These are phyloP conservation scores for Phytophthora crassamura DNA, from an alignment of 352 stramenopile genomes.

Conservation along the genomic window DNA sequence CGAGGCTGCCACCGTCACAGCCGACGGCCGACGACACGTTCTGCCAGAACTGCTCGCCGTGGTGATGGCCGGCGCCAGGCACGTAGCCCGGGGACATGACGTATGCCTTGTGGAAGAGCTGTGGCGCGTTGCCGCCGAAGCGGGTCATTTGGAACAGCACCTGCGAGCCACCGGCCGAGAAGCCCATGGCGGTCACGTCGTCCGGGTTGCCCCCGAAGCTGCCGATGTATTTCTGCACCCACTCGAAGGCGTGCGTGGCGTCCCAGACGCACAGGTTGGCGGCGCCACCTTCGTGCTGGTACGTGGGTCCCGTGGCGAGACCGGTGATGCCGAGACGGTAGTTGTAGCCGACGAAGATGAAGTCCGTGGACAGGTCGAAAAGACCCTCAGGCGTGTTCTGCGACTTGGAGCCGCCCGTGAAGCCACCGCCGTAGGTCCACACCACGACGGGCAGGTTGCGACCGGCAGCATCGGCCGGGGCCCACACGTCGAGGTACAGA, in stretches of 20 bases:
- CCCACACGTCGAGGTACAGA: conserved; percentile 46
- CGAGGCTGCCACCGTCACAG: conserved; percentile 24
- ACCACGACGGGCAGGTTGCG: conserved; percentile 45
- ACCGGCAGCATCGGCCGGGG: conserved; percentile 21
- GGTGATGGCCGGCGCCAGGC: conserved; percentile 28
- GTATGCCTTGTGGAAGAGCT: conserved; percentile 40
- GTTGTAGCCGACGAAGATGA: conserved; percentile 47
- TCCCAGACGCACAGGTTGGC: conserved; percentile 39
- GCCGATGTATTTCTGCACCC: conserved; percentile 46
- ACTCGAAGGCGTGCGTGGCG: conserved; percentile 39
- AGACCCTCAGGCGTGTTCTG: conserved; percentile 29
- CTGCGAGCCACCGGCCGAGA: conserved; percentile 36
- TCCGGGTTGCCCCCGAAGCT: conserved; percentile 47
- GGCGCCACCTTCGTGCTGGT: conserved; percentile 38
- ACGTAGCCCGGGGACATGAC: conserved; percentile 35
- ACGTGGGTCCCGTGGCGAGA: conserved; percentile 25
- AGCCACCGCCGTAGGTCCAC: conserved; percentile 43
- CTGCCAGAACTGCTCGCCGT: conserved; percentile 37
- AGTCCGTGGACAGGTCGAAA: conserved; percentile 34
- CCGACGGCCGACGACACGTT: conserved; percentile 29
- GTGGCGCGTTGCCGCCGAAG: conserved; percentile 28
- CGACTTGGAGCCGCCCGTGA: conserved; percentile 35
- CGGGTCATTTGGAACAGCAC: conserved; percentile 39
- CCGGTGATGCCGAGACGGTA: conserved; percentile 44
- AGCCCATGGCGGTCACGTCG: conserved; percentile 43